Conservation (phyloP, 192 early-diverging fungal species). For the Lunasporangiospora selenospora region DNA sequence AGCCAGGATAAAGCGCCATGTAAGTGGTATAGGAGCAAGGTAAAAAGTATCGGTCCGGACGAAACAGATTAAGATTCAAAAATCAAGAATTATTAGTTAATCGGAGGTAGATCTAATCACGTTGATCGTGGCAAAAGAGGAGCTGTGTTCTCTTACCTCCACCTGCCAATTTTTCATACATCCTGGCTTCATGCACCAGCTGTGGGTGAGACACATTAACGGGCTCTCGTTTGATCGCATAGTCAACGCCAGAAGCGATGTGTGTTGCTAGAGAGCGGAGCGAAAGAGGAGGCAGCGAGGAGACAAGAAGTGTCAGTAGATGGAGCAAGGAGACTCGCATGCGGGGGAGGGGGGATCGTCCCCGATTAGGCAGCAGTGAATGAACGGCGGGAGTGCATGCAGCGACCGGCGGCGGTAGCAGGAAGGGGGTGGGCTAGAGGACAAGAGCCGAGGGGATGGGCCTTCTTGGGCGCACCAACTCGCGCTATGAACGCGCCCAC, state of each 20-base stretch:
- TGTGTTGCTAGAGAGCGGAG: conserved; percentile 44
- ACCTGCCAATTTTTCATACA: conserved; percentile 53
- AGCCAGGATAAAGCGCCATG: too few species aligned
- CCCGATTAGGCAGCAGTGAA: neutral
- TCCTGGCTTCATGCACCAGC: conserved; percentile 53
- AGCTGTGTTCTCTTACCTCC: too few species aligned
- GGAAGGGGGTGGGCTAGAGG: too few species aligned
- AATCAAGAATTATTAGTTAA: too few species aligned
- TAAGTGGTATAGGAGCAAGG: too few species aligned
- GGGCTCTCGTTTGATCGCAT: conserved; percentile 62
- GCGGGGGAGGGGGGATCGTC: neutral
- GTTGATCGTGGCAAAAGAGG: too few species aligned
- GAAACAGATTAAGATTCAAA: too few species aligned
- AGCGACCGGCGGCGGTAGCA: too few species aligned
- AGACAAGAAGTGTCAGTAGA: neutral
- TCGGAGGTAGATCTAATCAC: too few species aligned
- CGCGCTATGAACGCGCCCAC: too few species aligned
- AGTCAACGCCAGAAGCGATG: conserved; percentile 47
- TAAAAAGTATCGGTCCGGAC: too few species aligned
- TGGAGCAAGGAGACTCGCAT: neutral
- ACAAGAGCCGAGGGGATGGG: neutral
- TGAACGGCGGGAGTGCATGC: too few species aligned
- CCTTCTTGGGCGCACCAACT: neutral
- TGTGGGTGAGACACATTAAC: conserved; percentile 50
- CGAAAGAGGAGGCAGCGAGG: neutral